These are phyloP conservation scores for Trypanosoma brucei DNA, from an alignment of 208 protist species.

Conservation along the genomic window DNA sequence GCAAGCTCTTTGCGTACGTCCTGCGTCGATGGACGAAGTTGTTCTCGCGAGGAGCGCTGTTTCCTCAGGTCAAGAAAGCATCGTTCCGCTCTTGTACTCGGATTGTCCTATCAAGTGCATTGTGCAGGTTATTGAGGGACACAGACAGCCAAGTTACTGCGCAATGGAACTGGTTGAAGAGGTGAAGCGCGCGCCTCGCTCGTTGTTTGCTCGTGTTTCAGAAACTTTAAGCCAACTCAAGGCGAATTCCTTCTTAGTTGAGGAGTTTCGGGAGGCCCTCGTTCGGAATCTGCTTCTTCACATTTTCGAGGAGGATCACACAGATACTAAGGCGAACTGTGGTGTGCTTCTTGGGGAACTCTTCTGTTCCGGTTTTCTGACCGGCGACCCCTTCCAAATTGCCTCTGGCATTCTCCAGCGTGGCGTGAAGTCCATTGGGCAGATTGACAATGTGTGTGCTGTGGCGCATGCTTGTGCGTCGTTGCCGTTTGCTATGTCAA, in stretches of 20 bases:
- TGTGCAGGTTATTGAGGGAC: constrained; percentile 17
- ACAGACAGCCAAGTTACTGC: constrained; percentile 14
- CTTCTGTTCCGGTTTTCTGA: constrained; percentile 42
- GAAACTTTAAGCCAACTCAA: constrained; percentile 30
- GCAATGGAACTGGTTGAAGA: constrained; percentile 49
- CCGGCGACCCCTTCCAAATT: constrained; percentile 74
- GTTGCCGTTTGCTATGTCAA: constrained; percentile 46
- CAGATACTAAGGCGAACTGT: constrained; percentile 38
- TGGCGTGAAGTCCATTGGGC: constrained; percentile 27
- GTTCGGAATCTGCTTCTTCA: constrained; percentile 46
- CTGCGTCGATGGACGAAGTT: constrained; percentile 49
- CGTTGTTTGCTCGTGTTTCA: constrained; percentile 41
- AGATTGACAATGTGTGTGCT: constrained; percentile 75
- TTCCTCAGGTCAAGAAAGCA: constrained; percentile 11
- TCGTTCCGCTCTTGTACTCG: constrained; percentile 18
- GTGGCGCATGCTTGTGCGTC: constrained; percentile 56
- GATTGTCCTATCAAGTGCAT: constrained; percentile 29
- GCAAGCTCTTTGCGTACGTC: constrained; percentile 46
- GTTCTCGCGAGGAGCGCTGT: constrained; percentile 27
- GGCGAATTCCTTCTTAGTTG: constrained; percentile 20
- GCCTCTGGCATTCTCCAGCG: constrained; percentile 58
- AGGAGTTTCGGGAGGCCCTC: constrained; percentile 58
- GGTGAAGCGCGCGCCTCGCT: constrained; percentile 31
- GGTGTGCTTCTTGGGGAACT: constrained; percentile 53
- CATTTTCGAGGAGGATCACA: constrained; percentile 35